Base-by-base conservation (phyloP, 1,284 basidiomycete genomes). In the Termitomyces sp. region DNA sequence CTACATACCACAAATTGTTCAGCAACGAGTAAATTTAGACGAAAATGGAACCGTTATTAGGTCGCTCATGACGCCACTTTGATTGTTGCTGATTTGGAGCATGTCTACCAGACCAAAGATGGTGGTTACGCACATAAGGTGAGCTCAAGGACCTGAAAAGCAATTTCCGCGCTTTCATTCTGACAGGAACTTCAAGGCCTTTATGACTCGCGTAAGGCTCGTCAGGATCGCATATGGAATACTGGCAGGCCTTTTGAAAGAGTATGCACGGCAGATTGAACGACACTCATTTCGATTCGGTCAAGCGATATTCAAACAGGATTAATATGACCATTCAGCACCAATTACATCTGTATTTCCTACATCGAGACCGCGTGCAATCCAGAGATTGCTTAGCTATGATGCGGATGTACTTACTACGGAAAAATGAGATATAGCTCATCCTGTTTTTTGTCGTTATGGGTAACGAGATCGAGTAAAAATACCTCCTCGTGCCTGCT, bases 201-300 rank as follows among this genome's bases (percentile, higher is more conserved):
- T 56, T 17, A 13, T 55, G 36, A 24, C 43, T 30, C 54, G 41
- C 24, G 36, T 56, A 34, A 45, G 34, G 26, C 54, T 58, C 8
- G 5, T 45, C 13, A 44, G 31, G 24, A 30, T 24, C 9, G 19
- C 47, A 24, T 58, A 58, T 31, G 38, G 34, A 12, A 33, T 28
- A 5, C 6, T 58, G 15, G 31, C 30, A 10, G 42, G n/a, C 2
- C 31, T 48, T 2, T 12, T 58, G 13, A 56, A 43, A 30, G 57
- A 56, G 38, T 58, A 58, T 41, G 13, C 51, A 1, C 36, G 21
- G n/a, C 43, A 52, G 9, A 42, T 58, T 13, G 57, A 58, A 10
- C 36, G 50, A 8, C 54, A 56, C 45, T 50, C 57, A 8, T 58
- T 58, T 38, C 36, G 57, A 31, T 58, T 58, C 30, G 45, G 40